Conservation (phyloP, 2,329 filamentous ascomycete genomes). For the Penicillium expansum region DNA sequence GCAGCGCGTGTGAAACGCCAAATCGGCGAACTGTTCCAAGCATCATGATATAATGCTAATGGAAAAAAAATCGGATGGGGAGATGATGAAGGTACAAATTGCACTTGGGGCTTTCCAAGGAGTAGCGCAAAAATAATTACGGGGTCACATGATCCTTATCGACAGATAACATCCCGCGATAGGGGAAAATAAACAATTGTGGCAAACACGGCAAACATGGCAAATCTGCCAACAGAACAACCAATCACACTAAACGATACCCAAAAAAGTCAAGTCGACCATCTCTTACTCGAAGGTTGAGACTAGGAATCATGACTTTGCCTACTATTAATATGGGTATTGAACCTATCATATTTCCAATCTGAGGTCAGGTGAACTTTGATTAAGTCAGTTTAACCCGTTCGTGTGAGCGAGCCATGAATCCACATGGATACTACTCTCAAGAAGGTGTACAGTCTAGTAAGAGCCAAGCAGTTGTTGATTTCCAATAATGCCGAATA, state of each 20-base stretch:
- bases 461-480: background rate
- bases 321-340: background rate
- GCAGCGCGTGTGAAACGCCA: constrained; percentile 38
- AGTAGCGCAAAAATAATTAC: constrained; percentile 24
- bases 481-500: background rate
- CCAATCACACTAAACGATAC: too few species aligned
- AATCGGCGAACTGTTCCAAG: constrained; percentile 41
- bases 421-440: background rate
- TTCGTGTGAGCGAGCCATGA: background rate
- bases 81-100: constrained; percentile 8
- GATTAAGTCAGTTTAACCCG: background rate
- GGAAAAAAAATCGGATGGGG: constrained; percentile 3
- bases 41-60: constrained; percentile 29
- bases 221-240: background rate
- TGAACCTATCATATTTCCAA: background rate
- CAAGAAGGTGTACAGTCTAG: too few species aligned
- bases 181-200: background rate
- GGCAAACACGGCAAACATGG: constrained; percentile 1
- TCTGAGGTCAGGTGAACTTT: background rate
- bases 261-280: too few species aligned
- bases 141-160: constrained; percentile 24
- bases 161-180: constrained; percentile 12
- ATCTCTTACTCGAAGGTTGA: background rate
- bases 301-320: background rate
- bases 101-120: constrained; percentile 13